phyloP scores from a whole-genome alignment of 1,284 basidiomycete species.

The Marasmius fiardii region DNA sequence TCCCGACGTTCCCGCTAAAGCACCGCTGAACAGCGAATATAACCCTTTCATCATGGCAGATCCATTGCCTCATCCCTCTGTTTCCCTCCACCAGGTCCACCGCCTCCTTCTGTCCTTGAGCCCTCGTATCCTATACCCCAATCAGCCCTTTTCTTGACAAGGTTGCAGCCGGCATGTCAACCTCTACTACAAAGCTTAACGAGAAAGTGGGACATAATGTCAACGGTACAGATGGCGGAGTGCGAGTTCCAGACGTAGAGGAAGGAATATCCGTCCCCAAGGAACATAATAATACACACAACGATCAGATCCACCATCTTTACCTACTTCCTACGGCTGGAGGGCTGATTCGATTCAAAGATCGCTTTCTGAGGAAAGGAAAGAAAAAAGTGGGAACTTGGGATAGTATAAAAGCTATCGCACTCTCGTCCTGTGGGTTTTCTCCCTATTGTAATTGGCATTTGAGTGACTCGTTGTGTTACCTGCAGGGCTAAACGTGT shows the following conservation, averaged over 20 bases:
- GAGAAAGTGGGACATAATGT: neutral
- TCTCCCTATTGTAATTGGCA: neutral
- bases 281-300: neutral
- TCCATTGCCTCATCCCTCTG: neutral
- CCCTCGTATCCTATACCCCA: neutral
- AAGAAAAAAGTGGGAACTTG: constrained; percentile 41
- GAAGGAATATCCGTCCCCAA: neutral
- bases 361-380: constrained; percentile 48
- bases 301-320: neutral
- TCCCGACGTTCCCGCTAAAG: neutral
- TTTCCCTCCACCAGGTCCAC: neutral
- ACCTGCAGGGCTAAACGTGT: constrained; percentile 50
- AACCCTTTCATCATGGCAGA: neutral
- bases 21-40: too few relatives aligned
- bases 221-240: neutral
- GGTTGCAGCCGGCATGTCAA: neutral
- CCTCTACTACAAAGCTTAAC: neutral
- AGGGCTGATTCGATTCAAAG: constrained; percentile 31
- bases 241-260: neutral
- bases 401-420: constrained; percentile 44
- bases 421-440: constrained; percentile 49
- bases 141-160: neutral
- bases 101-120: neutral
- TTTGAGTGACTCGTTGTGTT: constrained; percentile 2
- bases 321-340: constrained; percentile 4